Conservation (phyloP, 768 basidiomycete genomes). For the Auriscalpium microsporum region DNA sequence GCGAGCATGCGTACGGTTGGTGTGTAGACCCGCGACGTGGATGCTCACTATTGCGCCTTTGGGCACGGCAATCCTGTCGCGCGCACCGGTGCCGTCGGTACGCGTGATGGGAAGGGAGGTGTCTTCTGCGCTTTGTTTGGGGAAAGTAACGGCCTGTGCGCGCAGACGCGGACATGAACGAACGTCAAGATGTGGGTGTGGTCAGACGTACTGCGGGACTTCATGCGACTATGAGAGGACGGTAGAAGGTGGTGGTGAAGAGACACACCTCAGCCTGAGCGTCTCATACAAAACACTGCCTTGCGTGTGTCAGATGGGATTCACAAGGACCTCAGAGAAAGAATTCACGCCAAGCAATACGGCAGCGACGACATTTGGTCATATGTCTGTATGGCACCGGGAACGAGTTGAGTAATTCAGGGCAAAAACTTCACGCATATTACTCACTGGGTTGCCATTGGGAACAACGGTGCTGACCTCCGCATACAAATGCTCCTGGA, state of each 20-base stretch:
- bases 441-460: conserved; percentile 7
- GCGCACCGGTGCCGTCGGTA: conserved; percentile 28
- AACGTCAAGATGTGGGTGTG: neutral
- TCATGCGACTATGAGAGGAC: neutral
- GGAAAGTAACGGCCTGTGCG: conserved; percentile 32
- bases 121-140: conserved; percentile 40
- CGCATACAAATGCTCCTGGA: conserved; percentile 32
- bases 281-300: conserved; percentile 44
- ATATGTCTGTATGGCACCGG: neutral
- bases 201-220: neutral
- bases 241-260: neutral
- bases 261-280: conserved; percentile 26
- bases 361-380: conserved; percentile 13
- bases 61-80: conserved; percentile 31
- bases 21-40: conserved; percentile 34
- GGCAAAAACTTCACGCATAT: too few species aligned
- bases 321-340: neutral
- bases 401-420: neutral
- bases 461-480: conserved; percentile 27
- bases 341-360: conserved; percentile 11
- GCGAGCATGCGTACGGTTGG: conserved; percentile 33
- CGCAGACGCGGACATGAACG: conserved; percentile 4
- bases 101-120: conserved; percentile 28
- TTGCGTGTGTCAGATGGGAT: neutral
- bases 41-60: conserved; percentile 32